phyloP scores from a whole-genome alignment of 805 yeast genomes.

The Phaffomyces thermotolerans region DNA sequence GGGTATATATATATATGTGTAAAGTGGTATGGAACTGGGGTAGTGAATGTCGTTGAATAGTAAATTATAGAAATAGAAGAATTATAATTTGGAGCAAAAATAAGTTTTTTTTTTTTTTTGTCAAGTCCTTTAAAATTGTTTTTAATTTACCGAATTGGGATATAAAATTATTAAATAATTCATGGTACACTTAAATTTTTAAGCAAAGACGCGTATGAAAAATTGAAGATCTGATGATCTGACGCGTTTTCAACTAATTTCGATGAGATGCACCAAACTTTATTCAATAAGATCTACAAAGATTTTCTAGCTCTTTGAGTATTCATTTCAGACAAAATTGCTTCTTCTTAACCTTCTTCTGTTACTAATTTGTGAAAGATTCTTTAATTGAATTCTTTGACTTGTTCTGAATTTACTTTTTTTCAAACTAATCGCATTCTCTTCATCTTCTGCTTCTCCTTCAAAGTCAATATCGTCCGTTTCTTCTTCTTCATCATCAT shows the following conservation, averaged over 20 bases:
- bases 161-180: not conserved
- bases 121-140: not conserved
- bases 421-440: conserved; percentile 18
- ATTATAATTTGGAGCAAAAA: no score
- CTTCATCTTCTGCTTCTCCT: conserved; percentile 11
- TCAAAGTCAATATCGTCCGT: conserved; percentile 7
- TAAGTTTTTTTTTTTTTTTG: not conserved
- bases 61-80: not conserved
- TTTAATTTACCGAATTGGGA: conserved; percentile 1
- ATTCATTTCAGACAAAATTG: not conserved
- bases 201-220: not conserved
- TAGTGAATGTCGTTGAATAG: no score
- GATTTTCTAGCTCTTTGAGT: not conserved
- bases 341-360: conserved; percentile 16
- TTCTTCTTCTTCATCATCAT: conserved; percentile 1
- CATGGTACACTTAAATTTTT: not conserved
- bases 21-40: not conserved
- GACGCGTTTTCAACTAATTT: no score
- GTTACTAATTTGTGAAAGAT: conserved; percentile 17
- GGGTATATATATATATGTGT: no score
- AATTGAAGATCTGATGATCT: not conserved
- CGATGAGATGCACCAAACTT: no score
- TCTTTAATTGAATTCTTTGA: conserved; percentile 18
- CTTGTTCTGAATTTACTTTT: conserved; percentile 13
- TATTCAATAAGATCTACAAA: no score